These are phyloP conservation scores for Tagetes patula DNA, from an alignment of 129 eudicot genomes.

Conservation along the genomic window DNA sequence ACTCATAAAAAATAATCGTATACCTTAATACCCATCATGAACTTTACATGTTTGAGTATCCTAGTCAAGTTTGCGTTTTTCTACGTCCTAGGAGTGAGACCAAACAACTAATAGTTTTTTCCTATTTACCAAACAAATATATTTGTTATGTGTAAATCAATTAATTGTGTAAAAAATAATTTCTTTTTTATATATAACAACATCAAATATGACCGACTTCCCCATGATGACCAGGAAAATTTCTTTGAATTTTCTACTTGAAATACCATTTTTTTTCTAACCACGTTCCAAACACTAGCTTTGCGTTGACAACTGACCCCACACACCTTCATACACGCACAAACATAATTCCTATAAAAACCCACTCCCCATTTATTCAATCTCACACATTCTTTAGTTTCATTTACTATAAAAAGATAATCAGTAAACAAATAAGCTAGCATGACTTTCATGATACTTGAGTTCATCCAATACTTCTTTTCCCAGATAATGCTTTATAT, in stretches of 20 bases:
- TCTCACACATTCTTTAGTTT: conserved; percentile 8
- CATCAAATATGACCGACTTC: not conserved
- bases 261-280: conserved; percentile 21
- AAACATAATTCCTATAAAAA: not conserved
- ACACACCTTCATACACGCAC: conserved; percentile 22
- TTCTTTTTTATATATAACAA: not conserved
- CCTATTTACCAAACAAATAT: not conserved
- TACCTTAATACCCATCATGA: no score
- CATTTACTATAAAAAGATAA: not conserved
- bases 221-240: conserved; percentile 1
- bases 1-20: no score
- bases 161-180: not conserved
- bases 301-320: conserved; percentile 3
- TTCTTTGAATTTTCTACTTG: conserved; percentile 17
- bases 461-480: conserved; percentile 28
- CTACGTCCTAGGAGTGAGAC: not conserved
- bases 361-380: not conserved
- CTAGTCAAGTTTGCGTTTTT: no score
- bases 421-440: not conserved
- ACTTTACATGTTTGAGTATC: no score
- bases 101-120: not conserved
- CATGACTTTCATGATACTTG: conserved; percentile 29
- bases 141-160: not conserved
- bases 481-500: conserved; percentile 16
- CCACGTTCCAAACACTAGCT: conserved; percentile 9